Evolutionary conservation across 257 asterid genomes (phyloP).

Genomic region (Solanum etuberosum): DNA sequence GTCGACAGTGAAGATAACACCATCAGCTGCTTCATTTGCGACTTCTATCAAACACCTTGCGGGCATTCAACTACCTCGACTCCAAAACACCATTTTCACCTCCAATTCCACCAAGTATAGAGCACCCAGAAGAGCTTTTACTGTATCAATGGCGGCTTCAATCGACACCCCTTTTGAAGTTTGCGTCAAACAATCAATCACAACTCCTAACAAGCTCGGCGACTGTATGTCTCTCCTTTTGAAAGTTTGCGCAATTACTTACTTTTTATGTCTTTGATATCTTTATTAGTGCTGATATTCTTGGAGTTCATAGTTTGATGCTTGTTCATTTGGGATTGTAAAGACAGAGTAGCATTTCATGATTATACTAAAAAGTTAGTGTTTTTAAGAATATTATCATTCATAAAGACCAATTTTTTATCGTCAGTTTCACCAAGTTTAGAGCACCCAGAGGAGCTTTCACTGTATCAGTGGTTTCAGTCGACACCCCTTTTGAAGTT

Average conservation of each 20-base stretch:
- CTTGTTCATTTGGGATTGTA: not conserved
- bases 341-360: not conserved
- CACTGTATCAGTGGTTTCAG: slow-evolving; percentile 20
- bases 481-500: slow-evolving; percentile 45
- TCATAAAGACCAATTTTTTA: not conserved
- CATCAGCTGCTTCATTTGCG: slow-evolving; percentile 39
- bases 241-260: not conserved
- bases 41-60: slow-evolving; percentile 40
- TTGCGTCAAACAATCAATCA: slow-evolving; percentile 65
- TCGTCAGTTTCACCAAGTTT: slow-evolving; percentile 4
- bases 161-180: slow-evolving; percentile 48
- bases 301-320: not conserved
- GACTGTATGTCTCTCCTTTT: slow-evolving; percentile 44
- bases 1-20: slow-evolving; percentile 49
- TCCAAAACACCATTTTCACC: slow-evolving; percentile 11
- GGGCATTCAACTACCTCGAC: slow-evolving; percentile 8
- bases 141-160: slow-evolving; percentile 33
- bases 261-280: not conserved
- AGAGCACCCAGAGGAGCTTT: slow-evolving; percentile 4
- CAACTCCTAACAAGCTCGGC: slow-evolving; percentile 70
- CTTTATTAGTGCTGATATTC: not conserved
- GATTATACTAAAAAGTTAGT: not conserved
- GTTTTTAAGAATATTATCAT: not conserved
- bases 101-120: slow-evolving; percentile 5
- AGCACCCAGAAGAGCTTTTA: slow-evolving; percentile 11